Base-by-base conservation (phyloP, 805 yeast genomes). In the Lipomyces yamadae region DNA sequence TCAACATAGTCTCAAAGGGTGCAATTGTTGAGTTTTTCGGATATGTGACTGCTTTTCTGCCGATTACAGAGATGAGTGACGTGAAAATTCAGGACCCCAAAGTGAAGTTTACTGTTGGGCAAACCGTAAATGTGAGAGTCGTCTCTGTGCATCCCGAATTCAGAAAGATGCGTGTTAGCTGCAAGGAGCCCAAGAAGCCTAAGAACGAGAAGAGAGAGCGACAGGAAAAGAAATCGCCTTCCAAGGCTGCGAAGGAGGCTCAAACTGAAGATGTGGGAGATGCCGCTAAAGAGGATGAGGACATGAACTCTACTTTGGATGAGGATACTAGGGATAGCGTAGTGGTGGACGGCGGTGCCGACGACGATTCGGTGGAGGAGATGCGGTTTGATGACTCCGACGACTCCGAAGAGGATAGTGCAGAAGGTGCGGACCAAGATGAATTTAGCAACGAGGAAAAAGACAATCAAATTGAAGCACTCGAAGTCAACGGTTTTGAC, bases 1-100 rank as follows among this genome's bases (percentile, higher is more conserved):
- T 88, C 67, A 81, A 84, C 42, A 84, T 94, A 72, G 85, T 85
- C 59, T 87, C 88, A 65, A 82, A 84, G 65, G 99, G 99, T 73
- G 96, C 91, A 58, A 80, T 92, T 56, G 86, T 95, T 5, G 85
- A 92, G 15, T 92, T 95, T 75, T 93, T 91, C 74, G 96, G 95
- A 63, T 82, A 83, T 62, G 77, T 91, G 55, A 85, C 83, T 71
- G 99, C 92, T 0, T 93, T 86, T 76, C 81, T 95, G 68, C 98
- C 99, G 37, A 86, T 88, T 70, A 81, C 88, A 63, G 98, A 95
- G 80, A 90, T 95, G 73, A 89, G 96, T 62, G 98, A 95, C 78
- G 87, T 97, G 0, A 91, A 85, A 76, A 95, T 93, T 52, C 83
- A 82, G 61, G 85, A 86, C 63, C 92, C 97, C 24, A 85, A 84